phyloP scores from a whole-genome alignment of 1,284 basidiomycete species.

The Ganoderma multipileum region DNA sequence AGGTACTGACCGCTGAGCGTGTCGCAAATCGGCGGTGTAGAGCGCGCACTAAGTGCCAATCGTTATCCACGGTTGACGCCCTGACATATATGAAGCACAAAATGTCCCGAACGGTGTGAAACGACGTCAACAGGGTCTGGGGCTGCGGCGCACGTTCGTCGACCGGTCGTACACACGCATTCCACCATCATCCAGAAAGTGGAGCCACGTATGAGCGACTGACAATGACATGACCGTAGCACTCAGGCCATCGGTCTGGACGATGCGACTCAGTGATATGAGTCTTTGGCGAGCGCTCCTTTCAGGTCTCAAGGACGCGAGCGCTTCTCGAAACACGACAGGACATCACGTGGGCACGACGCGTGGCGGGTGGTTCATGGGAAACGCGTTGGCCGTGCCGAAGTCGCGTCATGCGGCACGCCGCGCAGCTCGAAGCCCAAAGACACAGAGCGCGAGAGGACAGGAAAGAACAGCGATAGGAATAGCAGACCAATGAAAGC shows the following conservation, averaged over 20 bases:
- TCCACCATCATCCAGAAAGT: not conserved
- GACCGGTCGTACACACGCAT: not conserved
- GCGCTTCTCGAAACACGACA: not conserved
- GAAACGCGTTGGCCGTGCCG: conserved; percentile 24
- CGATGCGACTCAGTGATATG: not conserved
- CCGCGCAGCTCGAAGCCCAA: conserved; percentile 14
- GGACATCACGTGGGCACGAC: conserved; percentile 19
- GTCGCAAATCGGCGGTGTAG: not conserved
- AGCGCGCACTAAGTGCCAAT: not conserved
- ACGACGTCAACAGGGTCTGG: not conserved
- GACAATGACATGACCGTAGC: not conserved
- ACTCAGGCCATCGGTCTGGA: not conserved
- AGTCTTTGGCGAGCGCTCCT: not conserved
- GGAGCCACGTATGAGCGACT: not conserved
- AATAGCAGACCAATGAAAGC: not conserved
- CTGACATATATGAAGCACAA: not conserved
- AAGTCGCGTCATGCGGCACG: conserved; percentile 18
- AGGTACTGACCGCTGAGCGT: not conserved
- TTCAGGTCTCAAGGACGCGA: not conserved
- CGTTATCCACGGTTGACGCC: not conserved
- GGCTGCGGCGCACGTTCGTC: not conserved
- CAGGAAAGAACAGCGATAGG: not conserved
- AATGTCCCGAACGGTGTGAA: not conserved
- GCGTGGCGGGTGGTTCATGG: conserved; percentile 12
- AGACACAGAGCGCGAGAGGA: not conserved